Evolutionary conservation across 768 basidiomycete species (phyloP).

Genomic region (Chlorophyllum brunneum): DNA sequence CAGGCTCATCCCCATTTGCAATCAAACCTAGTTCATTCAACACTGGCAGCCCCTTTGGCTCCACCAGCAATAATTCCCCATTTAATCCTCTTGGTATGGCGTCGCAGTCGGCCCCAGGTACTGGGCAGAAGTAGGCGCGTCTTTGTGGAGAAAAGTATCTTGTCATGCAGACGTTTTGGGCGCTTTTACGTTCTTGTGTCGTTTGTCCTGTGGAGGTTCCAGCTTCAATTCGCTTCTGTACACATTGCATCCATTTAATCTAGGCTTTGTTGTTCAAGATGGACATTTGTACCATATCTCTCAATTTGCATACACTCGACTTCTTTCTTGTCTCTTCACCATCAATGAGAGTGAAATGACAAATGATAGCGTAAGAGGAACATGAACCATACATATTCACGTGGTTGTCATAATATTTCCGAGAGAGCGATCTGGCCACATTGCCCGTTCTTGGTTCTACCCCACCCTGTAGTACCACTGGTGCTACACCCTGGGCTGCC

Average conservation of each 20-base stretch:
- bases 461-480: no score
- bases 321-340: neutral
- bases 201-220: neutral
- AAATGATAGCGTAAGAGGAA: no score
- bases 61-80: neutral
- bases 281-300: constrained; percentile 6
- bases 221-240: neutral
- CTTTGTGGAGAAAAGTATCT: no score
- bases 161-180: no score
- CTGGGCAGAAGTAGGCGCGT: constrained; percentile 5
- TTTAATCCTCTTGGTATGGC: neutral
- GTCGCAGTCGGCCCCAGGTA: neutral
- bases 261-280: neutral
- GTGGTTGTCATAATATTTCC: no score
- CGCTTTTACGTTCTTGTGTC: neutral
- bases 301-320: neutral
- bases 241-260: constrained; percentile 3
- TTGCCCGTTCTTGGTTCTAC: no score
- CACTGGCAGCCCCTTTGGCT: neutral
- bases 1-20: neutral
- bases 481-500: no score
- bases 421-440: no score
- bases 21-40: no score
- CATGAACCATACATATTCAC: no score
- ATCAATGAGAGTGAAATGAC: no score